phyloP scores from a whole-genome alignment of 1,284 basidiomycete genomes.

The Ustilago shanxiensis region DNA sequence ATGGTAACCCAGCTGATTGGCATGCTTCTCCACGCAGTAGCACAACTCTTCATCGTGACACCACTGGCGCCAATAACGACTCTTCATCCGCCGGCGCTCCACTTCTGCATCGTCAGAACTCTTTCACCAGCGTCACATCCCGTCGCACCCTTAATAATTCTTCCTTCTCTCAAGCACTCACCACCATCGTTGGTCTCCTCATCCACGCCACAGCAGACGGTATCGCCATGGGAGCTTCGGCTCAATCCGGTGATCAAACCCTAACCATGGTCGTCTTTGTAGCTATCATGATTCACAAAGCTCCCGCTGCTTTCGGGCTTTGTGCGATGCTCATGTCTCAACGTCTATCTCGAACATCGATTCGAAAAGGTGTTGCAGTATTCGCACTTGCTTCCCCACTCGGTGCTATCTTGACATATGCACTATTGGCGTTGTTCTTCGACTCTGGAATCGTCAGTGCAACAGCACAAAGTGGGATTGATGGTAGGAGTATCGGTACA shows the following conservation, averaged over 20 bases:
- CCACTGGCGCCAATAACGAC: neutral
- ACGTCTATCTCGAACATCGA: slow-evolving; percentile 39
- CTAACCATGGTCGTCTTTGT: slow-evolving; percentile 64
- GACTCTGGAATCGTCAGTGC: slow-evolving; percentile 9
- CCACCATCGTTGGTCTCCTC: slow-evolving; percentile 60
- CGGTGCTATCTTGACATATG: slow-evolving; percentile 56
- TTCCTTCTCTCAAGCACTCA: slow-evolving; percentile 51
- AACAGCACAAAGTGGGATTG: slow-evolving; percentile 25
- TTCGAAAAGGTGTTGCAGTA: slow-evolving; percentile 54
- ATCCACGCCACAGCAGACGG: slow-evolving; percentile 68
- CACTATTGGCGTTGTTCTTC: slow-evolving; percentile 22
- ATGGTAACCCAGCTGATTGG: slow-evolving; percentile 18
- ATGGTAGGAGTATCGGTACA: slow-evolving; percentile 74
- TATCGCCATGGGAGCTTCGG: slow-evolving; percentile 66
- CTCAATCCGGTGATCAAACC: slow-evolving; percentile 52
- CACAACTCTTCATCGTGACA: slow-evolving; percentile 14
- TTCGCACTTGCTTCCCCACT: slow-evolving; percentile 62
- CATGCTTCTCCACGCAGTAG: slow-evolving; percentile 26
- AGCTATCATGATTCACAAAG: slow-evolving; percentile 69
- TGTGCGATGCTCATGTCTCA: slow-evolving; percentile 66
- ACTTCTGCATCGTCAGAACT: slow-evolving; percentile 25
- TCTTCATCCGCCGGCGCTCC: slow-evolving; percentile 21
- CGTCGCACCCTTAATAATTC: slow-evolving; percentile 9
- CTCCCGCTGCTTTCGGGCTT: slow-evolving; percentile 66
- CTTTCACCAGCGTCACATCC: slow-evolving; percentile 15